Evolutionary conservation across 768 basidiomycete species (phyloP).

Genomic region (Boletus sp.): DNA sequence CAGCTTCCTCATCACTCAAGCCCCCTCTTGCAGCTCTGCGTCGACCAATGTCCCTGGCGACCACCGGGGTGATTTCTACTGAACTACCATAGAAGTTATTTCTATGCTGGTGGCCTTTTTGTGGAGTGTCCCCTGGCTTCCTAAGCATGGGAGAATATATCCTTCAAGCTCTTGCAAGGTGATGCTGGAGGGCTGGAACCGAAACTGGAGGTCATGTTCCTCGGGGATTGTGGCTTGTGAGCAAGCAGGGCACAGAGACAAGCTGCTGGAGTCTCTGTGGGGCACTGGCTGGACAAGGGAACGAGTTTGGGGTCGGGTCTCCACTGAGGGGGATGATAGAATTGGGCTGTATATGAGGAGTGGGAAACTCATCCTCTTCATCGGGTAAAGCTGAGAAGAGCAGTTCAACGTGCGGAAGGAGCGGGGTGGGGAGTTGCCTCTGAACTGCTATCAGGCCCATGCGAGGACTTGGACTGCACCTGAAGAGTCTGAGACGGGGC

Average conservation of each 20-base stretch:
- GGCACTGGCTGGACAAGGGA: conserved; percentile 11
- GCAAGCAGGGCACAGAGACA: conserved; percentile 63
- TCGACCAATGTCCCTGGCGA: conserved; percentile 40
- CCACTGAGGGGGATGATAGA: conserved; percentile 18
- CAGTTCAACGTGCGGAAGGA: conserved; percentile 14
- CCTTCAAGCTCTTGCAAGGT: conserved; percentile 61
- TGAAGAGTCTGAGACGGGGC: conserved; percentile 23
- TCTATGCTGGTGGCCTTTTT: conserved; percentile 48
- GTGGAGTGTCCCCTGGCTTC: conserved; percentile 63
- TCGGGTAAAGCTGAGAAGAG: conserved; percentile 13
- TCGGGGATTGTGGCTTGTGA: conserved; percentile 44
- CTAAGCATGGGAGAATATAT: conserved; percentile 64
- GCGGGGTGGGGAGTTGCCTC: conserved; percentile 25
- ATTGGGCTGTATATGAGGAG: conserved; percentile 26
- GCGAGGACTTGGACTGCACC: conserved; percentile 19
- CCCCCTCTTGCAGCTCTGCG: conserved; percentile 56
- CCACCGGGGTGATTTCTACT: conserved; percentile 52
- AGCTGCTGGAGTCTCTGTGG: conserved; percentile 51
- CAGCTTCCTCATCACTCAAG: conserved; percentile 67
- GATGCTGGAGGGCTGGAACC: conserved; percentile 40
- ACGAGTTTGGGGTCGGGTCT: conserved; percentile 1
- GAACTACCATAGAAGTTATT: conserved; percentile 63
- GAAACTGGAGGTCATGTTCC: conserved; percentile 28
- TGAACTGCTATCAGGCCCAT: conserved; percentile 5
- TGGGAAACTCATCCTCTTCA: conserved; percentile 32